Base-by-base conservation (phyloP, 768 basidiomycete genomes). In the Mycena epipterygia region DNA sequence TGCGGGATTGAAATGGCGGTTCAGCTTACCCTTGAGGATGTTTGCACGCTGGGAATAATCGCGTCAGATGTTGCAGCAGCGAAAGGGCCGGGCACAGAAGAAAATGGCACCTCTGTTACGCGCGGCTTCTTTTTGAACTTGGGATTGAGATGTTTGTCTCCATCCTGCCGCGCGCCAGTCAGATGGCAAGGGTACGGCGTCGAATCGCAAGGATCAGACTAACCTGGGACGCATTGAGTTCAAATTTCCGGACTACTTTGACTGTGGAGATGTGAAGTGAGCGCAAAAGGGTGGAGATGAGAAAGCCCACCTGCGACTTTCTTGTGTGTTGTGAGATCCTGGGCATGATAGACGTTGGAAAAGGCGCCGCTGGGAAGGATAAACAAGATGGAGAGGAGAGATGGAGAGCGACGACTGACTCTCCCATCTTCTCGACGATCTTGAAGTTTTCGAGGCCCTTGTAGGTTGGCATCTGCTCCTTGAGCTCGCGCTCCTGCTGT, bases 91-190 rank as follows among this genome's bases (percentile, higher is more conserved):
- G 17, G 76, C 55, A 73, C 51, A 67, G 68, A 72, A 75, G 72
- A 68, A 59, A 78, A 83, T 79, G 82, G 87, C 89, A 98, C 97
- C 97, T 98, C 97, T 88, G 95, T 97, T 80, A 93, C 93, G 87
- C 96, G 94, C 87, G 97, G 95, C 86, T 93, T 95, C 86, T 96
- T 96, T 88, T 97, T 97, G 87, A 97, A 97, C 80, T 94, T 91
- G 70, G 91, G 87, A 82, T 96, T 97, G 80, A 98, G 86, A 83
- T 97, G 95, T 82, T 94, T 97, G 80, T 96, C 93, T 79, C 94
- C 94, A 77, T 91, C 92, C 95, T 97, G 74, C 80, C 80, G 82
- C 83, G 83, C 80, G 80, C 74, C 71, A 75, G 64, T 73, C 65
- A 75, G 73, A 74, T 51, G 73, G 67, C 63, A 71, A 73, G 59